Percentiles rank a stretch among this genome's conserved stretches.
These are phyloP conservation scores for Leccinum subatratum DNA, from an alignment of 1,284 basidiomycete species.

Conservation along the genomic window DNA sequence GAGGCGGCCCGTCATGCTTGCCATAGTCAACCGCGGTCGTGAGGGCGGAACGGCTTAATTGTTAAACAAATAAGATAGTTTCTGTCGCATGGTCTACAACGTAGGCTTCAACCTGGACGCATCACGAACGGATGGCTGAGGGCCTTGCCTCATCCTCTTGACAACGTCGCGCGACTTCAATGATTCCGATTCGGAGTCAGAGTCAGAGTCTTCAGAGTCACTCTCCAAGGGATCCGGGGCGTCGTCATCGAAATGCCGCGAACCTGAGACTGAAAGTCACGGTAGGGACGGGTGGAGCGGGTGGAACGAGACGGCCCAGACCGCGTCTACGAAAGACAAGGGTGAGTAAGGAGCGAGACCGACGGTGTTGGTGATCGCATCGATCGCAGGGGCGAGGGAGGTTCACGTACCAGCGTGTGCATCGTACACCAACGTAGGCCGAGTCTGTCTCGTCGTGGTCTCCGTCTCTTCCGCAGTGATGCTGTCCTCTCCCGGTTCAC, in stretches of 20 bases:
- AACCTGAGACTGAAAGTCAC: conserved; percentile 63
- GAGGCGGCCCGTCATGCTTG: too few species aligned
- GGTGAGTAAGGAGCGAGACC: neutral
- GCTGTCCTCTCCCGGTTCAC: neutral
- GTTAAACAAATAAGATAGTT: too few species aligned
- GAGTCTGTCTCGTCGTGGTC: conserved; percentile 7
- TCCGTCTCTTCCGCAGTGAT: conserved; percentile 4
- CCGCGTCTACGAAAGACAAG: conserved; percentile 43
- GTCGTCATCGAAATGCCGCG: conserved; percentile 50
- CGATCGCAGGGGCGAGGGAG: neutral
- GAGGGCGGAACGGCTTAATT: too few species aligned
- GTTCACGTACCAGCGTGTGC: conserved; percentile 22
- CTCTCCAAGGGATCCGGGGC: neutral
- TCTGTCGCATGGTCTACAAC: too few species aligned
- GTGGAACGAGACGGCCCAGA: conserved; percentile 62
- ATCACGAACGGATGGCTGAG: conserved; percentile 24
- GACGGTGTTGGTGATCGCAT: neutral
- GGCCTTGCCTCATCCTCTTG: conserved; percentile 13
- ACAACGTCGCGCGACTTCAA: neutral
- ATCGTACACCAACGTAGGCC: conserved; percentile 14
- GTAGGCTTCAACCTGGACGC: conserved; percentile 15
- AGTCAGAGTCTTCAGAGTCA: conserved; percentile 9
- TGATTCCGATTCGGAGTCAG: conserved; percentile 13
- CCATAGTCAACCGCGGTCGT: too few species aligned
- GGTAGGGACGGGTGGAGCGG: conserved; percentile 47